Evolutionary conservation across 495 filamentous ascomycete genomes (phyloP).

Genomic region (Talaromyces proteolyticus): DNA sequence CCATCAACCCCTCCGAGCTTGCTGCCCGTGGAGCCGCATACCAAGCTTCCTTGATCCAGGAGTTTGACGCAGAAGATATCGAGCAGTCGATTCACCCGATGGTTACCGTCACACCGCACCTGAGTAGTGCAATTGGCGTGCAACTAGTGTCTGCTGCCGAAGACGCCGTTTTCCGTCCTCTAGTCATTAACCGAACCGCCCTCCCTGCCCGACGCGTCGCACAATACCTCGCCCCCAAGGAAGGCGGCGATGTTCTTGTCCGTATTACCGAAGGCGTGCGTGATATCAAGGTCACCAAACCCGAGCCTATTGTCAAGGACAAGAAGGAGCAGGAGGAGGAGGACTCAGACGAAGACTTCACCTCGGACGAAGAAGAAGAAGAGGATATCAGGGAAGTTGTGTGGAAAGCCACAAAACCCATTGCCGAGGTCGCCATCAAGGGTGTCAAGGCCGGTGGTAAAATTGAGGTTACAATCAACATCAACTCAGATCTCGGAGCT

Average conservation of each 20-base stretch:
- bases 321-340: constrained; percentile 49
- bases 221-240: constrained; percentile 63
- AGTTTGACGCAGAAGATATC: constrained; percentile 90
- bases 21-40: constrained; percentile 87
- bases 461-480: constrained; percentile 88
- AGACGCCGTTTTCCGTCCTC: constrained; percentile 61
- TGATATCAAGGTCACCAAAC: constrained; percentile 85
- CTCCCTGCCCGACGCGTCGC: constrained; percentile 81
- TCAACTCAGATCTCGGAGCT: constrained; percentile 68
- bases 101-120: constrained; percentile 88
- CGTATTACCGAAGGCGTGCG: constrained; percentile 79
- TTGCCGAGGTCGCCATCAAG: constrained; percentile 81
- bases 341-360: constrained; percentile 60
- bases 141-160: constrained; percentile 58
- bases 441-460: constrained; percentile 82
- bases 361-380: constrained; percentile 74
- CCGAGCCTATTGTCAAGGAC: constrained; percentile 70
- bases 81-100: constrained; percentile 92
- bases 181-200: constrained; percentile 80
- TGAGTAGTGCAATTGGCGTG: constrained; percentile 82
- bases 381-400: constrained; percentile 84
- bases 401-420: constrained; percentile 80
- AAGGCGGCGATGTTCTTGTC: constrained; percentile 80
- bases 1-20: constrained; percentile 92
- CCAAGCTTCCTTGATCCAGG: constrained; percentile 86